Evolutionary conservation across 345 rosid species (phyloP).

Genomic region (Kernera saxatilis): DNA sequence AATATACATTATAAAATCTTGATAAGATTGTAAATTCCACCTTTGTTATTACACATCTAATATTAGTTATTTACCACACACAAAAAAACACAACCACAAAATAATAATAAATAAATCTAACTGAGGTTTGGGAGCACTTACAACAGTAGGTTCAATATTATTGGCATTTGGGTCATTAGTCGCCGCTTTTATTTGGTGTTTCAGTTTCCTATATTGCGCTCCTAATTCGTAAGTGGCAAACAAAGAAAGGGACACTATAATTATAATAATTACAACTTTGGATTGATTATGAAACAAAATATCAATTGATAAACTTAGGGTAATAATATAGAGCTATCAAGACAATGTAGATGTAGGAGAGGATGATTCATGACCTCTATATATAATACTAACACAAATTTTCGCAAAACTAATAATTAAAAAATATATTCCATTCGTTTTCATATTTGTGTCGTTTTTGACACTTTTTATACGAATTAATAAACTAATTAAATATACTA

Average conservation of each 20-base stretch:
- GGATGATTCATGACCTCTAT: slow-evolving; percentile 17
- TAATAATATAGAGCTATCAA: background rate
- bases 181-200: background rate
- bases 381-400: background rate
- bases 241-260: slow-evolving; percentile 11
- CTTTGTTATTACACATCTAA: background rate
- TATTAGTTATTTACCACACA: background rate
- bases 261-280: slow-evolving; percentile 11
- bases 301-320: background rate
- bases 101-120: background rate
- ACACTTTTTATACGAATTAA: background rate
- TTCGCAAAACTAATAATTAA: background rate
- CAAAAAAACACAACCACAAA: background rate
- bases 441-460: no score
- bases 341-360: slow-evolving; percentile 12
- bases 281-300: background rate
- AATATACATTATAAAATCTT: no score
- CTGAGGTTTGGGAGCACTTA: background rate
- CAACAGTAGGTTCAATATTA: slow-evolving; percentile 1
- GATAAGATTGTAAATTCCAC: background rate
- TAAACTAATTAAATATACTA: background rate
- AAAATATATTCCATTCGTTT: no score
- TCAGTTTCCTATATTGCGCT: slow-evolving; percentile 12
- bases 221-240: slow-evolving; percentile 26
- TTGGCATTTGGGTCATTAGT: background rate